Evolutionary conservation across 2,329 filamentous ascomycete genomes (phyloP).

Genomic region (Ophidiomyces ophidiicola): DNA sequence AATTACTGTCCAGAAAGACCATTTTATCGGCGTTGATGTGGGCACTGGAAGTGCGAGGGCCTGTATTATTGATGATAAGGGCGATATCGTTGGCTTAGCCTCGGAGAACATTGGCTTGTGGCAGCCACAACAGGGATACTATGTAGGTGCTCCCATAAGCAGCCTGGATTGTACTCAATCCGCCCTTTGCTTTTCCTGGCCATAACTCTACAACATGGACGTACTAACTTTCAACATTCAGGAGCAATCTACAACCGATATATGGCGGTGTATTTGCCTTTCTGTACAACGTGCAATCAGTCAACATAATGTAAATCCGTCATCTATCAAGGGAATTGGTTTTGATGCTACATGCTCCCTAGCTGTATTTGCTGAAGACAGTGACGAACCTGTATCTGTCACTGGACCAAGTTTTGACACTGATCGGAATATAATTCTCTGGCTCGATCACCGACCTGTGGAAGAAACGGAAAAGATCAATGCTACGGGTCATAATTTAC

Average conservation of each 20-base stretch:
- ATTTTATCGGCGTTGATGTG: slow-evolving; percentile 82
- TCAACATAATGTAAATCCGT: slow-evolving; percentile 66
- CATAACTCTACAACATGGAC: background rate
- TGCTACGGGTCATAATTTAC: slow-evolving; percentile 75
- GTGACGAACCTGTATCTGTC: slow-evolving; percentile 80
- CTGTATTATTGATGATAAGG: slow-evolving; percentile 84
- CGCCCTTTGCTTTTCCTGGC: background rate
- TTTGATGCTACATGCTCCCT: slow-evolving; percentile 99
- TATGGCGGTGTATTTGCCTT: slow-evolving; percentile 87
- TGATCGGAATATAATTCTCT: slow-evolving; percentile 89
- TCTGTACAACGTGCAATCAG: slow-evolving; percentile 72
- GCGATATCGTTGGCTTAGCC: slow-evolving; percentile 66
- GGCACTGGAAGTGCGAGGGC: slow-evolving; percentile 91
- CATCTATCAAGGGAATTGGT: slow-evolving; percentile 73
- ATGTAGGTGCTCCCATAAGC: slow-evolving; percentile 39
- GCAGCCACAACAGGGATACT: slow-evolving; percentile 64
- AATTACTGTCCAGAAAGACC: slow-evolving; percentile 44
- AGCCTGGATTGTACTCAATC: slow-evolving; percentile 3
- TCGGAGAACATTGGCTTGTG: slow-evolving; percentile 67
- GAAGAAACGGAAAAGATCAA: slow-evolving; percentile 91
- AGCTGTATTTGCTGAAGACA: slow-evolving; percentile 77
- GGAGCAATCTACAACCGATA: slow-evolving; percentile 98
- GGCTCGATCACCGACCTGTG: slow-evolving; percentile 89
- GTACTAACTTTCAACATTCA: slow-evolving; percentile 22
- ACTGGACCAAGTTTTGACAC: slow-evolving; percentile 79